These are phyloP conservation scores for Monilinia vaccinii-corymbosi DNA, from an alignment of 2,329 filamentous ascomycete genomes.

Conservation along the genomic window DNA sequence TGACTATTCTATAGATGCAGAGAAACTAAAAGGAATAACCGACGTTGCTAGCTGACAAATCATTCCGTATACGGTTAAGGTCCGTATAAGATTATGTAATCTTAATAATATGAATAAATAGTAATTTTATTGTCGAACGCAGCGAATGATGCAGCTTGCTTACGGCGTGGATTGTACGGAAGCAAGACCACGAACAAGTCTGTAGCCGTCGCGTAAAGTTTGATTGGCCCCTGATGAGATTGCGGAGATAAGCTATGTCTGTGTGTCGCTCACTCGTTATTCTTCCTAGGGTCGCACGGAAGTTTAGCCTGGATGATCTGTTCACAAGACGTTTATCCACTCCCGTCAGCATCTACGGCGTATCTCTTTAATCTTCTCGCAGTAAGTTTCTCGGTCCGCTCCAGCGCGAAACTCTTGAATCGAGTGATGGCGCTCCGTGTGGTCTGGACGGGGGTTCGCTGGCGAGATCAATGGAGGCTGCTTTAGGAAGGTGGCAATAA, in stretches of 20 bases:
- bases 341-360: constrained; percentile 6
- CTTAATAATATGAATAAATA: too few species aligned
- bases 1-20: too few species aligned
- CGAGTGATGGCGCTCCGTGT: background rate
- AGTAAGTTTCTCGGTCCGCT: constrained; percentile 4
- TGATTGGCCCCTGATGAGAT: background rate
- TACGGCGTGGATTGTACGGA: too few species aligned
- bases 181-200: too few species aligned
- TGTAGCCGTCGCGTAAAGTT: background rate
- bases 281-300: constrained; percentile 1
- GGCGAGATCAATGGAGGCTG: background rate
- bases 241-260: constrained; percentile 4
- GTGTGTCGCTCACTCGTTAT: background rate
- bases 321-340: background rate
- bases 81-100: too few species aligned
- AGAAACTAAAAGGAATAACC: too few species aligned
- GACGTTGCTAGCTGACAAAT: too few species aligned
- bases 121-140: too few species aligned
- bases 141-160: too few species aligned
- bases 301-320: constrained; percentile 9
- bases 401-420: background rate
- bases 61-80: too few species aligned
- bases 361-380: background rate
- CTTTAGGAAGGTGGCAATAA: background rate
- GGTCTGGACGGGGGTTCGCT: background rate